Base-by-base conservation (phyloP, 352 stramenopile genomes). In the Globisporangium acanthophoron region DNA sequence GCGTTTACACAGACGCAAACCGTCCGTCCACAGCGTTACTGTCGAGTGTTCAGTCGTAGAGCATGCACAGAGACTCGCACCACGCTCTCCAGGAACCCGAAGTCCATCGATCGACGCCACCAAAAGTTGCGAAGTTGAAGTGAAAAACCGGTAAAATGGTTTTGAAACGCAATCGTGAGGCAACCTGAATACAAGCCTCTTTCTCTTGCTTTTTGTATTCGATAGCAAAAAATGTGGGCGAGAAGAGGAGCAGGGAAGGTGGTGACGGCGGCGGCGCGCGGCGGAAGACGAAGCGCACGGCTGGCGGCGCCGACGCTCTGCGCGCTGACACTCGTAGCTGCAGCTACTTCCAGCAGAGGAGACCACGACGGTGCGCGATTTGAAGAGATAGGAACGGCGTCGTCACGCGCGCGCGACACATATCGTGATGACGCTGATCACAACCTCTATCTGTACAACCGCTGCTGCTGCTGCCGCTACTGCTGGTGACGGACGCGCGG, bases 41-140 rank as follows among this genome's bases (percentile, higher is more conserved):
- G 5, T 37, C 16, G 5, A 2, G 24, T 9, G 20, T 40, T 5
- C 24, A 5, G 5, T 37, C 2, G 29, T 20, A 40, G 43, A 20
- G 35, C 9, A 13, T 21, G 41, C 4, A 33, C 24, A 47, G n/a
- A 11, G 12, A 12, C 15, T 3, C 46, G 29, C 48, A 60, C 59
- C 52, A 59, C 59, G 13, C 52, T 53, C 39, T 56, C 59, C 37
- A 65, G 33, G 46, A 48, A 65, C 24, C 52, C 56, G 52, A 52
- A 39, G 45, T 65, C 52, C 59, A 55, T 65, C 27, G 18, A 27
- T 27, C 24, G 24, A 27, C 1, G 24, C 24, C 24, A 27, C 24
- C 24, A 27, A 27, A 27, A 27, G 24, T 27, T 27, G 24, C 24
- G 24, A 41, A 56, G 51, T 64, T 64, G 58, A 64, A 59, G 58